A percentile compares a stretch with the other conserved stretches of the same genome.
Conservation (phyloP, 177 flowering plant species). For the Vitis hybrid region DNA sequence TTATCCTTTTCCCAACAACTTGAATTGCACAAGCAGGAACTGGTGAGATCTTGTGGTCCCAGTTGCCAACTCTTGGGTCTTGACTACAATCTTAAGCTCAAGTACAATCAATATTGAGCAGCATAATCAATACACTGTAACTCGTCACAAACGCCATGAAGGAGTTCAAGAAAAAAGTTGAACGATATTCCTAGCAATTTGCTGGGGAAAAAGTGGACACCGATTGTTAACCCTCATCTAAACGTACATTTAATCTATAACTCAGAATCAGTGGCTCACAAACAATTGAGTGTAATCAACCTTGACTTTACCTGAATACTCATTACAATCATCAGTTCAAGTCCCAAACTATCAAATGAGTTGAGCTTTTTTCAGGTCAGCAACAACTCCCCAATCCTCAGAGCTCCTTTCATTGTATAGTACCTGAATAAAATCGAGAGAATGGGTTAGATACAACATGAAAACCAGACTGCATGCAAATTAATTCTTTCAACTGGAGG, state of each 20-base stretch:
- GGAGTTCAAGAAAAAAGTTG: not conserved
- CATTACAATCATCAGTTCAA: conserved; percentile 4
- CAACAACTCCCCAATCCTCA: too few relatives aligned
- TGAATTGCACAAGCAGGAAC: too few relatives aligned
- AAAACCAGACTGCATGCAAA: not conserved
- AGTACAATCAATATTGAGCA: too few relatives aligned
- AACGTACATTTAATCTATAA: not conserved
- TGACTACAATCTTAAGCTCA: too few relatives aligned
- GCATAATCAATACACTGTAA: too few relatives aligned
- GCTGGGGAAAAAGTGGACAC: not conserved
- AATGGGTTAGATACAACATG: not conserved
- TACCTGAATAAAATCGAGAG: conserved; percentile 33
- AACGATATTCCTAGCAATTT: not conserved
- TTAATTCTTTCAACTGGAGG: not conserved
- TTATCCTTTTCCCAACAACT: too few relatives aligned
- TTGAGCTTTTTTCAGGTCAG: too few relatives aligned
- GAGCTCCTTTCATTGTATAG: too few relatives aligned
- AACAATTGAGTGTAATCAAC: not conserved
- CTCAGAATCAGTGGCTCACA: not conserved
- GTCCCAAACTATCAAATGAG: too few relatives aligned
- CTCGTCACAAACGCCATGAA: not conserved
- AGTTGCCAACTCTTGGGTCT: too few relatives aligned
- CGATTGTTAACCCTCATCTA: not conserved
- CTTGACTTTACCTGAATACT: conserved; percentile 9
- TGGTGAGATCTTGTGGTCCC: too few relatives aligned